Evolutionary conservation across 306 rosid species (phyloP).

Genomic region (Pyrus pyrifolia): DNA sequence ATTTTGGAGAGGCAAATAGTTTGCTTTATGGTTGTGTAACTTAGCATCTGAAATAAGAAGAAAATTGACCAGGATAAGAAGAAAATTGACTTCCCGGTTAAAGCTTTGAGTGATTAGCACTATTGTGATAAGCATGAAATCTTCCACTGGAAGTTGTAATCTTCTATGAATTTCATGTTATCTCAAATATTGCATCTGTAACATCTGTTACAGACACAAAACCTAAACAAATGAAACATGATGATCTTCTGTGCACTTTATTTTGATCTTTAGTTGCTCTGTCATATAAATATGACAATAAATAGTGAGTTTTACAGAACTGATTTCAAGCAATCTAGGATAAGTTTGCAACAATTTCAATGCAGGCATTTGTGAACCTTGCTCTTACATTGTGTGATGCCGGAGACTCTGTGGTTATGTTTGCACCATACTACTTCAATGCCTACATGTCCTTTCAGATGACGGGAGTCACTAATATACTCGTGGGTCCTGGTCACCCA

Average conservation of each 20-base stretch:
- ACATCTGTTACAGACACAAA: background rate
- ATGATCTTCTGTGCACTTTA: background rate
- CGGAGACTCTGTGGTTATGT: constrained; percentile 86
- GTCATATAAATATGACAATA: background rate
- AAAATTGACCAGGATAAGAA: background rate
- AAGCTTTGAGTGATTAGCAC: background rate
- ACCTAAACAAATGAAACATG: background rate
- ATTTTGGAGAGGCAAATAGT: background rate
- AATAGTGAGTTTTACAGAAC: background rate
- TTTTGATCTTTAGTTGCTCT: background rate
- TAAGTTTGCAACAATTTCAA: constrained; percentile 8
- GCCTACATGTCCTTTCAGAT: constrained; percentile 90
- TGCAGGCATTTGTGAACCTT: constrained; percentile 94
- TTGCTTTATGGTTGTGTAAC: background rate
- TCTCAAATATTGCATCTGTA: background rate
- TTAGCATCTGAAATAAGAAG: background rate
- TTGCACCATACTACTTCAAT: constrained; percentile 93
- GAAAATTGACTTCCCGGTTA: background rate
- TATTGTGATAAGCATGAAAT: background rate
- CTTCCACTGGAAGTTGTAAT: background rate
- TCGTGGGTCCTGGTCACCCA: constrained; percentile 76
- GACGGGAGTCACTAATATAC: constrained; percentile 85
- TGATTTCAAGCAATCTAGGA: constrained; percentile 15
- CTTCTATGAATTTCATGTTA: background rate
- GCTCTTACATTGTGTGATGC: constrained; percentile 95